Evolutionary conservation across 2,329 filamentous ascomycete species (phyloP).

Genomic region (Penicillium hesseltinei): DNA sequence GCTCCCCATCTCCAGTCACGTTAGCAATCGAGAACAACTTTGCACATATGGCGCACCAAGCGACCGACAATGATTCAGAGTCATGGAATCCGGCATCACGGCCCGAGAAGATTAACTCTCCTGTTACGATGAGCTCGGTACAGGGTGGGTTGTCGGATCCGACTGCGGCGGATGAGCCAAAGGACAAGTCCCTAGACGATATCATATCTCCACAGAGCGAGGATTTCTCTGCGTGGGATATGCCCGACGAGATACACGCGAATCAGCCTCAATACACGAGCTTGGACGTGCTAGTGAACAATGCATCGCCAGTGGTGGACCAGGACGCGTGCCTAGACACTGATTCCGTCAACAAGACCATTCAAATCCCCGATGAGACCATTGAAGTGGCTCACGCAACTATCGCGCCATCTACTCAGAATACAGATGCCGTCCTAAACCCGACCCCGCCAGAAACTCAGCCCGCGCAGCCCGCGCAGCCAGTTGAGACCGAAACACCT

Average conservation of each 20-base stretch:
- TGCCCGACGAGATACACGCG: slow-evolving; percentile 10
- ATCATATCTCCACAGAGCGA: slow-evolving; percentile 18
- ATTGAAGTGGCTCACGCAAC: neutral
- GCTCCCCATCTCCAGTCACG: slow-evolving; percentile 8
- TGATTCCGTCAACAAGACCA: neutral
- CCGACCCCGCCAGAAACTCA: neutral
- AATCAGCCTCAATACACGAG: slow-evolving; percentile 6
- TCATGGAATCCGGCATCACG: slow-evolving; percentile 59
- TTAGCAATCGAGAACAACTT: slow-evolving; percentile 8
- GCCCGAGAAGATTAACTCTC: slow-evolving; percentile 37
- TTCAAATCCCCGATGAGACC: neutral
- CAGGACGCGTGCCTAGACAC: neutral
- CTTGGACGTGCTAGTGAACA: slow-evolving; percentile 3
- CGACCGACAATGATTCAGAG: slow-evolving; percentile 19
- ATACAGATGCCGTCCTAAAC: neutral
- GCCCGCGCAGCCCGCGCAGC: neutral
- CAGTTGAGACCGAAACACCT: neutral
- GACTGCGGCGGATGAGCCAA: slow-evolving; percentile 15
- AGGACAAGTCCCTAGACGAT: slow-evolving; percentile 10
- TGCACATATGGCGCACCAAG: slow-evolving; percentile 25
- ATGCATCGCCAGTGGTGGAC: neutral
- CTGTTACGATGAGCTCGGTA: slow-evolving; percentile 12
- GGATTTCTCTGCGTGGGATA: slow-evolving; percentile 22
- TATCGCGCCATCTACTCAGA: neutral
- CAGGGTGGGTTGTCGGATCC: slow-evolving; percentile 14